These are phyloP conservation scores for Fusarium sp. DNA, from an alignment of 2,329 filamentous ascomycete species.

Conservation along the genomic window DNA sequence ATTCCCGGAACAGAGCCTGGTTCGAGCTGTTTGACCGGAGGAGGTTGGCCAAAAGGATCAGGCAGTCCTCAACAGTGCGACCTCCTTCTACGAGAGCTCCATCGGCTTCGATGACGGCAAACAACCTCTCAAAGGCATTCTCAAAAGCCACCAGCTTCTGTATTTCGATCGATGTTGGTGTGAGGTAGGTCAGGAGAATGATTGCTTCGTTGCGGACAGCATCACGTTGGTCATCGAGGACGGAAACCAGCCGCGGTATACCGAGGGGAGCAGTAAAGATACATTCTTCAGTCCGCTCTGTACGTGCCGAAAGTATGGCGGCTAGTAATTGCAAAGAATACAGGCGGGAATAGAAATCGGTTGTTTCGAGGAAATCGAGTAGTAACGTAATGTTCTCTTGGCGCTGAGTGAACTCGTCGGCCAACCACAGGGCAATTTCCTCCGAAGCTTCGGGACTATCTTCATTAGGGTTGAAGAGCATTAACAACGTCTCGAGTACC, in stretches of 20 bases:
- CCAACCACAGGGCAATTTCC: constrained; percentile 94
- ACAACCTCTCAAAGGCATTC: constrained; percentile 88
- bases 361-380: constrained; percentile 85
- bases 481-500: constrained; percentile 91
- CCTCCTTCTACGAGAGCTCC: constrained; percentile 85
- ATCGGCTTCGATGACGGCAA: constrained; percentile 82
- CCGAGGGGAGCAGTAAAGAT: constrained; percentile 89
- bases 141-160: constrained; percentile 97
- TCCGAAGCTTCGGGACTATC: constrained; percentile 91
- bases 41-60: constrained; percentile 90
- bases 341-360: constrained; percentile 89
- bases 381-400: constrained; percentile 96
- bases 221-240: constrained; percentile 86
- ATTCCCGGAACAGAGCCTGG: constrained; percentile 92
- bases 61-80: constrained; percentile 89
- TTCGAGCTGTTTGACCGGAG: constrained; percentile 89
- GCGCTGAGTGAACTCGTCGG: constrained; percentile 96
- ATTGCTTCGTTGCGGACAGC: constrained; percentile 89
- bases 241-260: constrained; percentile 83
- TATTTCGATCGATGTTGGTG: constrained; percentile 84
- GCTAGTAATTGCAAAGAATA: constrained; percentile 91
- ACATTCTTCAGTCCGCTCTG: constrained; percentile 93
- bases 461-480: constrained; percentile 81
- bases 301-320: constrained; percentile 84
- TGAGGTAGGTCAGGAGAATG: constrained; percentile 86